Evolutionary conservation across 352 stramenopile species (phyloP).

Genomic region (Pythium aristosporum): DNA sequence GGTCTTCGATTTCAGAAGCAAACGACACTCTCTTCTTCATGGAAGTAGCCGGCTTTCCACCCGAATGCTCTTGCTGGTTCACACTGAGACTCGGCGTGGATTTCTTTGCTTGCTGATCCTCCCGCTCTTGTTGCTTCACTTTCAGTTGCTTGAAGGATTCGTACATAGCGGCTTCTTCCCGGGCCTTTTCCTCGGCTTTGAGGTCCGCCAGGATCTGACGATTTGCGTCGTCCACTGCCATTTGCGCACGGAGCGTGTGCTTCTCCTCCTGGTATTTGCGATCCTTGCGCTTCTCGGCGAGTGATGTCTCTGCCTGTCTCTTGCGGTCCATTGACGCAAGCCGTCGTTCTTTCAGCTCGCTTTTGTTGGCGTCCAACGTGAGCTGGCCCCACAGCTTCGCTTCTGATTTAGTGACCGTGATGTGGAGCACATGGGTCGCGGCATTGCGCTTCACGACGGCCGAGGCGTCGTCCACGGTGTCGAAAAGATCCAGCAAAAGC

Average conservation of each 20-base stretch:
- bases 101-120: neutral
- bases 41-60: neutral
- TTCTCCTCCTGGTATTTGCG: constrained; percentile 66
- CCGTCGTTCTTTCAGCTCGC: constrained; percentile 37
- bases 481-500: constrained; percentile 65
- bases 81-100: neutral
- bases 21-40: constrained; percentile 38
- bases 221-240: constrained; percentile 77
- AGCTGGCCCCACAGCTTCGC: constrained; percentile 47
- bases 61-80: neutral
- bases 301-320: constrained; percentile 34
- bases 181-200: constrained; percentile 73
- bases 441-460: constrained; percentile 46
- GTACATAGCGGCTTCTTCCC: constrained; percentile 77
- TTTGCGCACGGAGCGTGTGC: constrained; percentile 72
- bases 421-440: constrained; percentile 38
- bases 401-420: constrained; percentile 49
- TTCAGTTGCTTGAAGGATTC: constrained; percentile 63
- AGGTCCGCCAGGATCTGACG: constrained; percentile 69
- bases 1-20: constrained; percentile 12
- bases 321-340: constrained; percentile 68
- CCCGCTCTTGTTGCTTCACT: constrained; percentile 23
- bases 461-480: constrained; percentile 51
- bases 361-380: constrained; percentile 37
- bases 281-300: constrained; percentile 52